Percentiles rank a stretch among this genome's conserved stretches.
These are phyloP conservation scores for Eucalyptus sideroxylon DNA, from an alignment of 345 rosid genomes.

Conservation along the genomic window DNA sequence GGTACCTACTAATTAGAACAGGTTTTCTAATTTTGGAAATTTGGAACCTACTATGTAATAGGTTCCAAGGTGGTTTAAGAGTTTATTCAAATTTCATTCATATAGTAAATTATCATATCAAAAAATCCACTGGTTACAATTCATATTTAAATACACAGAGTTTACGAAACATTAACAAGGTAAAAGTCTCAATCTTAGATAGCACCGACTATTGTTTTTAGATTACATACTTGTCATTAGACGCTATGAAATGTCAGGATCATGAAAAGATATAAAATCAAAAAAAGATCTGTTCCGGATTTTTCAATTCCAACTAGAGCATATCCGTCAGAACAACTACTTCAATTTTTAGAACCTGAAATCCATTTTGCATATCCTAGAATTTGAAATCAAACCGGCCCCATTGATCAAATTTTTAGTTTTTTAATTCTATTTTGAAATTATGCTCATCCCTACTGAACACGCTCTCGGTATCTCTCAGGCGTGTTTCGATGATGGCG, in stretches of 20 bases:
- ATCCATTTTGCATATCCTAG: too few relatives aligned
- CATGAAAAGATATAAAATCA: background rate
- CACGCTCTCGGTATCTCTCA: background rate
- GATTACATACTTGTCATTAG: rapidly evolving
- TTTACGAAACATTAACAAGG: background rate
- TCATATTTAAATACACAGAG: too few relatives aligned
- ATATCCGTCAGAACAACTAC: too few relatives aligned
- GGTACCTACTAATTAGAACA: background rate
- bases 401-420: background rate
- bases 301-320: rapidly evolving
- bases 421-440: too few relatives aligned
- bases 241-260: rapidly evolving
- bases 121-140: too few relatives aligned
- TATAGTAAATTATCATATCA: background rate
- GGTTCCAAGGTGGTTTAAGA: too few relatives aligned
- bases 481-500: background rate
- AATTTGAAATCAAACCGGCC: background rate
- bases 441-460: background rate
- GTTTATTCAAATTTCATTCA: background rate
- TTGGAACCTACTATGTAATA: background rate
- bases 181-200: too few relatives aligned
- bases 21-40: background rate
- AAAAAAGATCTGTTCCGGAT: too few relatives aligned
- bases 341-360: too few relatives aligned
- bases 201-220: rapidly evolving